Percentiles rank a stretch among this genome's conserved stretches.
These are phyloP conservation scores for Syncephalastrum monosporum DNA, from an alignment of 371 early-diverging fungal genomes.

Conservation along the genomic window DNA sequence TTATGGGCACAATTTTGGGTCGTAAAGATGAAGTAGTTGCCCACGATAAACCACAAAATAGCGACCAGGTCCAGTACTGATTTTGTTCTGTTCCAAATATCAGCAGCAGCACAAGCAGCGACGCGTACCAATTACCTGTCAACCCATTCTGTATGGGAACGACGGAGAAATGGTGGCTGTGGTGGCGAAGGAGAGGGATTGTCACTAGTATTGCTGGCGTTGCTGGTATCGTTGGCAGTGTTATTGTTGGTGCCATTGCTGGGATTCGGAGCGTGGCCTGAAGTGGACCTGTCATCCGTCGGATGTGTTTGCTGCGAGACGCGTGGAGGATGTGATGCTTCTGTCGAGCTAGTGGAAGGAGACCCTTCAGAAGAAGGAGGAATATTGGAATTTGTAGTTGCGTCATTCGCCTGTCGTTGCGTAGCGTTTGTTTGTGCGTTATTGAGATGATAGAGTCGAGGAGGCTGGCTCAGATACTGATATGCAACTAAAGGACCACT, in stretches of 20 bases:
- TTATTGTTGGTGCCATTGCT: too few relatives aligned
- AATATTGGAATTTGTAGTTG: neutral
- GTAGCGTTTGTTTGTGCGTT: neutral
- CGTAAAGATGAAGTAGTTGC: conserved; percentile 68
- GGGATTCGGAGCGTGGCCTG: too few relatives aligned
- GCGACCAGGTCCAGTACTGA: conserved; percentile 62
- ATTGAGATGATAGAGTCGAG: neutral
- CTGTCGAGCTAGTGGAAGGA: neutral
- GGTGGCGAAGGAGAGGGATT: neutral
- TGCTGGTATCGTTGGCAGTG: too few relatives aligned
- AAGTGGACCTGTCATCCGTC: too few relatives aligned
- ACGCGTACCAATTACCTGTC: too few relatives aligned
- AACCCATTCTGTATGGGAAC: too few relatives aligned
- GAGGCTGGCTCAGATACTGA: conserved; percentile 26
- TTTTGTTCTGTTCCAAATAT: conserved; percentile 21
- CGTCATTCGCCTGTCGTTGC: neutral
- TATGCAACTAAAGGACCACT: conserved; percentile 34
- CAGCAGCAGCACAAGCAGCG: neutral
- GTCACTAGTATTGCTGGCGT: conserved; percentile 1
- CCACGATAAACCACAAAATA: conserved; percentile 67
- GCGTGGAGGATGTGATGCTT: too few relatives aligned
- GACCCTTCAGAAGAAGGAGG: neutral
- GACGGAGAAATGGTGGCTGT: neutral
- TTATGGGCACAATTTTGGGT: conserved; percentile 34
- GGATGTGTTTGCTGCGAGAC: too few relatives aligned